Conservation (phyloP, 495 filamentous ascomycete species). For the Xylaria telfairii region DNA sequence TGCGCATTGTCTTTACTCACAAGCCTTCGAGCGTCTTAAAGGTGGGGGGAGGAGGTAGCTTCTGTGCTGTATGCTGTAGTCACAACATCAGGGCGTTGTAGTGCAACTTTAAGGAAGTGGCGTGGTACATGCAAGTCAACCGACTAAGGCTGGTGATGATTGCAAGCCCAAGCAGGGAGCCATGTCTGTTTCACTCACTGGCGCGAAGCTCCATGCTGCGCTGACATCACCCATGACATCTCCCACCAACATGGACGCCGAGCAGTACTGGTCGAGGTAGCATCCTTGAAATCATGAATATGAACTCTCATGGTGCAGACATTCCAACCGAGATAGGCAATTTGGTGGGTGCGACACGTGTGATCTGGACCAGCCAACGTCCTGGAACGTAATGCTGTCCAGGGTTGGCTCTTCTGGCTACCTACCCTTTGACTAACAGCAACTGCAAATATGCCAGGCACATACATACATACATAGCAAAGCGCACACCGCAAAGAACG, state of each 20-base stretch:
- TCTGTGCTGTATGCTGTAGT: too few relatives aligned
- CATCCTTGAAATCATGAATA: constrained; percentile 8
- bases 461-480: neutral
- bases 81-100: neutral
- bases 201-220: neutral
- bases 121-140: constrained; percentile 9
- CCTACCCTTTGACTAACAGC: neutral
- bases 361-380: constrained; percentile 1
- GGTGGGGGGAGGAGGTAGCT: neutral
- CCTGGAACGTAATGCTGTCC: constrained; percentile 7
- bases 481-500: constrained; percentile 13
- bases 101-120: neutral
- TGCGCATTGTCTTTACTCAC: neutral
- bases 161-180: constrained; percentile 6
- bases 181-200: constrained; percentile 6
- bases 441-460: neutral
- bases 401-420: neutral
- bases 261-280: too few relatives aligned
- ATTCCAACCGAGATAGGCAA: constrained; percentile 19
- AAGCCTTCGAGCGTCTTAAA: neutral
- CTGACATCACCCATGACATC: constrained; percentile 21
- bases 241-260: too few relatives aligned
- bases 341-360: constrained; percentile 11
- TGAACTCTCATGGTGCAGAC: neutral
- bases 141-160: neutral